Evolutionary conservation across 352 stramenopile genomes (phyloP).

Genomic region (Phytophthora pinifolia): DNA sequence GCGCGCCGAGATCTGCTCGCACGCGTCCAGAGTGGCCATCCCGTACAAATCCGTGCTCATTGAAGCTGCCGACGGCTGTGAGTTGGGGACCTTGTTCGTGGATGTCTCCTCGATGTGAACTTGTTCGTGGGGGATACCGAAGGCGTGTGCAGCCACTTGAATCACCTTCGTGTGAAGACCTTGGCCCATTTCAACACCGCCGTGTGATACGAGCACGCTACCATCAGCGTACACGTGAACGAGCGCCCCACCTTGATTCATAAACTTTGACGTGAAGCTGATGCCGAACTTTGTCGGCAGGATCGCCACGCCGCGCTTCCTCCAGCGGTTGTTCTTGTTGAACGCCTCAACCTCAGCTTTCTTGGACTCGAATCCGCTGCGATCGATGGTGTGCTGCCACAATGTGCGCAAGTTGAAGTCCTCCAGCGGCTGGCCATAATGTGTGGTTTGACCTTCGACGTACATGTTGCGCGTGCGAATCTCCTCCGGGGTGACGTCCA

Average conservation of each 20-base stretch:
- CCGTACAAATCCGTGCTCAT: constrained; percentile 97
- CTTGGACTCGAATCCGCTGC: constrained; percentile 73
- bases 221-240: constrained; percentile 97
- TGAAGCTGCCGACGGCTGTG: constrained; percentile 92
- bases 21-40: constrained; percentile 97
- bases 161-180: constrained; percentile 96
- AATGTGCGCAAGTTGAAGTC: constrained; percentile 91
- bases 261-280: constrained; percentile 96
- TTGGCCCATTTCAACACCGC: constrained; percentile 98
- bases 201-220: constrained; percentile 94
- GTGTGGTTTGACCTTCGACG: constrained; percentile 82
- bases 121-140: constrained; percentile 90
- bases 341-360: constrained; percentile 78
- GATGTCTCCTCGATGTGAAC: constrained; percentile 95
- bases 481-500: constrained; percentile 67
- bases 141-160: constrained; percentile 88
- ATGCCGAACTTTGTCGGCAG: constrained; percentile 95
- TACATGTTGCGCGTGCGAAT: constrained; percentile 94
- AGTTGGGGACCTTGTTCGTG: constrained; percentile 95
- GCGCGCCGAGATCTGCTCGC: constrained; percentile 92
- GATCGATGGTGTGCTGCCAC: constrained; percentile 73
- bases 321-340: constrained; percentile 89
- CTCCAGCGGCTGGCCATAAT: constrained; percentile 92
- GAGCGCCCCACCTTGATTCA: constrained; percentile 96
- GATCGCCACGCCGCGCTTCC: constrained; percentile 90